Conservation (phyloP, 1,284 basidiomycete species). For the Sporisorium exsertum region DNA sequence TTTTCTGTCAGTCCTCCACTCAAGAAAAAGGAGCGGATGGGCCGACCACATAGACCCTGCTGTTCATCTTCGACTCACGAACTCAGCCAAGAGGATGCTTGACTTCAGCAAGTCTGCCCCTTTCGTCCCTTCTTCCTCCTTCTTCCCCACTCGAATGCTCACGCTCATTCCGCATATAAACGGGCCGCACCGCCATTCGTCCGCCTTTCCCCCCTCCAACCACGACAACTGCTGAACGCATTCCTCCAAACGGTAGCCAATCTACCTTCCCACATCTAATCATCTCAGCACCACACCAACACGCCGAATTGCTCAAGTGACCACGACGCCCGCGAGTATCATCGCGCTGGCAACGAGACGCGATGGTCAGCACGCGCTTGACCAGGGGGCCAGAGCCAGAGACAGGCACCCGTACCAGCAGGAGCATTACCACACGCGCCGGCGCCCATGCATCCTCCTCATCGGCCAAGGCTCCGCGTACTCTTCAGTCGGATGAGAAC, state of each 20-base stretch:
- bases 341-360: background rate
- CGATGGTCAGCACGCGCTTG: slow-evolving; percentile 20
- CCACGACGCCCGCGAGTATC: background rate
- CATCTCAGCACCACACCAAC: background rate
- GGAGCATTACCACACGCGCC: background rate
- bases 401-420: background rate
- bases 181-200: background rate
- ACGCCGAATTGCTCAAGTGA: background rate
- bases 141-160: background rate
- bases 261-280: background rate
- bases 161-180: slow-evolving; percentile 1
- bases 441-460: slow-evolving; percentile 10
- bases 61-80: background rate
- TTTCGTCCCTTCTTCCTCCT: background rate
- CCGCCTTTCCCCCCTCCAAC: background rate
- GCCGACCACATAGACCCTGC: slow-evolving; percentile 1
- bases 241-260: background rate
- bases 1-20: slow-evolving; percentile 17
- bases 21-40: background rate
- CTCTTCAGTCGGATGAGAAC: slow-evolving; percentile 23
- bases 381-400: slow-evolving; percentile 1
- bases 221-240: background rate
- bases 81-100: background rate
- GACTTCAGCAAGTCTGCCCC: background rate
- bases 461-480: slow-evolving; percentile 13